A percentile compares a stretch with the other conserved stretches of the same genome.
Conservation (phyloP, 306 rosid species). For the Cucumis melo region DNA sequence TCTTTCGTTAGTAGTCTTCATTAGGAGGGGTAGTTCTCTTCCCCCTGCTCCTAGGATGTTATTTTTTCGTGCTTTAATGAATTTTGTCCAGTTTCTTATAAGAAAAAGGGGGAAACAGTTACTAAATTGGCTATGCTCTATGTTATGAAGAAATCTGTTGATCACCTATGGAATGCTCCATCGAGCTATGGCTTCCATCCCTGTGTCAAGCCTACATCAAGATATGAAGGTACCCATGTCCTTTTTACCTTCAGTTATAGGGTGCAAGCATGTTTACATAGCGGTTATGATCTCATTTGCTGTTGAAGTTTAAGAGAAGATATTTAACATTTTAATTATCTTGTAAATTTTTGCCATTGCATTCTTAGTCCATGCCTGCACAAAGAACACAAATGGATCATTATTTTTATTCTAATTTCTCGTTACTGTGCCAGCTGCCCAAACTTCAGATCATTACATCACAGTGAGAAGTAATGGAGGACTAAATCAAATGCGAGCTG, state of each 20-base stretch:
- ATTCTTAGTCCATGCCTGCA: neutral
- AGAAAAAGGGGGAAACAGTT: too few relatives aligned
- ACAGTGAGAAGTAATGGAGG: constrained; percentile 88
- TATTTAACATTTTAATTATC: neutral
- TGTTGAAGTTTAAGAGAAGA: neutral
- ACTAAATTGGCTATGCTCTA: constrained; percentile 1
- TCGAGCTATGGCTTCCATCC: constrained; percentile 37
- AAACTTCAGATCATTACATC: constrained; percentile 42
- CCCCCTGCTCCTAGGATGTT: too few relatives aligned
- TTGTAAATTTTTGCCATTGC: neutral
- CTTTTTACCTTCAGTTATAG: neutral
- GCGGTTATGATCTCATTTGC: neutral
- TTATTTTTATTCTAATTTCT: constrained; percentile 1
- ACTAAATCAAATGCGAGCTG: constrained; percentile 93
- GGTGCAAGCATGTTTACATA: neutral
- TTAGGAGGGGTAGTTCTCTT: too few relatives aligned
- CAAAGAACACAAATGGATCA: neutral
- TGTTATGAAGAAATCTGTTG: constrained; percentile 12
- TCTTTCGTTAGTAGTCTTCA: too few relatives aligned
- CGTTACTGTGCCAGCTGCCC: constrained; percentile 39
- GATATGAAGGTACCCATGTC: constrained; percentile 45
- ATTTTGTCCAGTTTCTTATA: too few relatives aligned
- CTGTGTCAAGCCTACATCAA: constrained; percentile 61
- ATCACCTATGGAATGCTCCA: constrained; percentile 56
- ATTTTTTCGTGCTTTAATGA: too few relatives aligned